A percentile compares a stretch with the other conserved stretches of the same genome.
These are phyloP conservation scores for Colletotrichum aenigma DNA, from an alignment of 2,329 filamentous ascomycete species.

Conservation along the genomic window DNA sequence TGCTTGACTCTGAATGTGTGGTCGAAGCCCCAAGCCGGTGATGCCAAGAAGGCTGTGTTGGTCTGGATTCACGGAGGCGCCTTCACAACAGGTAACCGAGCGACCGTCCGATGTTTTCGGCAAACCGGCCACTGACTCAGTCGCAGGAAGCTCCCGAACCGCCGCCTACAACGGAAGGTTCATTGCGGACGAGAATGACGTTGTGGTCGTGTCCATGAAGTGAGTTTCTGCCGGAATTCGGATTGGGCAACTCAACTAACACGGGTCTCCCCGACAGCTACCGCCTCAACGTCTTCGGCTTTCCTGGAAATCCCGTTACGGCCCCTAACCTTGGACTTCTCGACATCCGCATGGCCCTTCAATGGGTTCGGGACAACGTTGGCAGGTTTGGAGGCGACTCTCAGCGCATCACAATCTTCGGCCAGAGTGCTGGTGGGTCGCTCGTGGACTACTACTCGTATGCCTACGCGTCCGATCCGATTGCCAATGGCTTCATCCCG, in stretches of 20 bases:
- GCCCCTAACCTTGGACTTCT: slow-evolving; percentile 22
- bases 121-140: not conserved
- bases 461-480: slow-evolving; percentile 52
- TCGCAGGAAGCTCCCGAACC: not conserved
- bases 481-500: slow-evolving; percentile 49
- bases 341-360: slow-evolving; percentile 23
- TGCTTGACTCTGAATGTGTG: slow-evolving; percentile 43
- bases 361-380: slow-evolving; percentile 25
- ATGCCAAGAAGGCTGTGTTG: slow-evolving; percentile 42
- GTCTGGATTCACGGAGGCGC: slow-evolving; percentile 50
- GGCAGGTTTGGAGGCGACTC: slow-evolving; percentile 23
- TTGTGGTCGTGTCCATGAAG: slow-evolving; percentile 52
- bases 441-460: slow-evolving; percentile 53
- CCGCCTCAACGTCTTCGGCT: slow-evolving; percentile 46
- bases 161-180: slow-evolving; percentile 38
- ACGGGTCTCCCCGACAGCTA: slow-evolving; percentile 30
- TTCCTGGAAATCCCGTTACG: slow-evolving; percentile 30
- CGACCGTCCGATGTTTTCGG: not conserved
- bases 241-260: not conserved
- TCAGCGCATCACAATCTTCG: slow-evolving; percentile 29
- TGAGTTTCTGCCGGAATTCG: not conserved
- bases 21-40: slow-evolving; percentile 35
- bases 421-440: slow-evolving; percentile 28
- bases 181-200: slow-evolving; percentile 46
- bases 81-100: slow-evolving; percentile 32